These are phyloP conservation scores for Penicillium argentinense DNA, from an alignment of 495 filamentous ascomycete genomes.

Conservation along the genomic window DNA sequence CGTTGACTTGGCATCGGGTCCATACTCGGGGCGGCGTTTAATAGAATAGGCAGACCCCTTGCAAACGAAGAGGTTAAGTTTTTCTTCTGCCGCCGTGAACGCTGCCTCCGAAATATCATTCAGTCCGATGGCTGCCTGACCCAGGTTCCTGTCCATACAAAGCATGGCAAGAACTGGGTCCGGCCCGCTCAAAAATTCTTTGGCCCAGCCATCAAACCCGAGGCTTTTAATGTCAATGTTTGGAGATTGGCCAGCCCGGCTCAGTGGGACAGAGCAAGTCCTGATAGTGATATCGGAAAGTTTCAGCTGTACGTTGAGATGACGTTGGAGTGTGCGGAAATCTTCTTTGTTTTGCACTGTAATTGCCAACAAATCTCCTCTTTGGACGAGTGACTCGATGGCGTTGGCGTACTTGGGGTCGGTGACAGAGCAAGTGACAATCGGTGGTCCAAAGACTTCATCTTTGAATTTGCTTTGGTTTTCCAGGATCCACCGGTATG, in stretches of 20 bases:
- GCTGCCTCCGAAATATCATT: conserved; percentile 62
- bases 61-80: no score
- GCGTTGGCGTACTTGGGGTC: conserved; percentile 70
- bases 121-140: conserved; percentile 63
- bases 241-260: conserved; percentile 52
- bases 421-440: conserved; percentile 78
- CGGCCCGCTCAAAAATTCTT: conserved; percentile 76
- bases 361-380: conserved; percentile 66
- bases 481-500: conserved; percentile 77
- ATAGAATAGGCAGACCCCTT: no score
- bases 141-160: conserved; percentile 63
- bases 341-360: conserved; percentile 73
- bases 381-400: conserved; percentile 69
- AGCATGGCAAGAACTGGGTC: conserved; percentile 86
- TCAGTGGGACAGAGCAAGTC: conserved; percentile 47
- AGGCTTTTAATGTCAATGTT: conserved; percentile 52
- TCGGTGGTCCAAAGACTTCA: conserved; percentile 80
- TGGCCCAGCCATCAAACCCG: conserved; percentile 78
- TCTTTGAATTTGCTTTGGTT: conserved; percentile 73
- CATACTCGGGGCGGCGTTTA: conserved; percentile 71
- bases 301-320: conserved; percentile 45
- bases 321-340: conserved; percentile 61
- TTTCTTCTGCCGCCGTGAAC: conserved; percentile 57
- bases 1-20: conserved; percentile 64
- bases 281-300: conserved; percentile 68